Percentiles rank a stretch among this genome's conserved stretches.
Evolutionary conservation across 768 basidiomycete species (phyloP).

Genomic region (Psilocybe cubensis): DNA sequence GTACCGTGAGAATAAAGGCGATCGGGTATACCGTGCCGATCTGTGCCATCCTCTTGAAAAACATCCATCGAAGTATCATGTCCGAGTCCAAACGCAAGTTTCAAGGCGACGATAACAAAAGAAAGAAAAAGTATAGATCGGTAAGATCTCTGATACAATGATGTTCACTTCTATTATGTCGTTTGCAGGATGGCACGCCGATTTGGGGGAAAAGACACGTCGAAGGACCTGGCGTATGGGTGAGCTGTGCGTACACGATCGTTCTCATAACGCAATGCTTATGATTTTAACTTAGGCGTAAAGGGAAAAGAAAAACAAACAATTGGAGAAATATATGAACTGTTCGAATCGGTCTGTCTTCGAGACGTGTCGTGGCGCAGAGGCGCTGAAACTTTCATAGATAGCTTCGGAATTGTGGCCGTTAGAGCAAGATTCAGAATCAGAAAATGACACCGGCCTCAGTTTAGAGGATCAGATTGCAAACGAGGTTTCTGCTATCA

Average conservation of each 20-base stretch:
- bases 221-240: constrained; percentile 87
- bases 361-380: not conserved
- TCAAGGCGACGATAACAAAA: constrained; percentile 28
- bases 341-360: constrained; percentile 72
- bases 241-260: constrained; percentile 55
- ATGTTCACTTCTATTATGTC: not conserved
- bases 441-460: constrained; percentile 38
- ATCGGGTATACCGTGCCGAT: too few species aligned
- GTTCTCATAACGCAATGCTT: not conserved
- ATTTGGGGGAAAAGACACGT: constrained; percentile 67
- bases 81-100: constrained; percentile 31
- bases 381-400: constrained; percentile 48
- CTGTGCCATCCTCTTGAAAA: too few species aligned
- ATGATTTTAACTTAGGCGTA: constrained; percentile 43
- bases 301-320: constrained; percentile 84
- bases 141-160: constrained; percentile 41
- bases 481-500: constrained; percentile 72
- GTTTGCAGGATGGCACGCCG: constrained; percentile 62
- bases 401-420: constrained; percentile 79
- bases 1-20: too few species aligned
- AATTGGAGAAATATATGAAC: constrained; percentile 74
- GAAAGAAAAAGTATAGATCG: constrained; percentile 56
- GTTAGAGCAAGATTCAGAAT: constrained; percentile 29
- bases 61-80: constrained; percentile 20
- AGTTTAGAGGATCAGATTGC: constrained; percentile 74